Base-by-base conservation (phyloP, 768 basidiomycete species). In the Agrocybe pediades region DNA sequence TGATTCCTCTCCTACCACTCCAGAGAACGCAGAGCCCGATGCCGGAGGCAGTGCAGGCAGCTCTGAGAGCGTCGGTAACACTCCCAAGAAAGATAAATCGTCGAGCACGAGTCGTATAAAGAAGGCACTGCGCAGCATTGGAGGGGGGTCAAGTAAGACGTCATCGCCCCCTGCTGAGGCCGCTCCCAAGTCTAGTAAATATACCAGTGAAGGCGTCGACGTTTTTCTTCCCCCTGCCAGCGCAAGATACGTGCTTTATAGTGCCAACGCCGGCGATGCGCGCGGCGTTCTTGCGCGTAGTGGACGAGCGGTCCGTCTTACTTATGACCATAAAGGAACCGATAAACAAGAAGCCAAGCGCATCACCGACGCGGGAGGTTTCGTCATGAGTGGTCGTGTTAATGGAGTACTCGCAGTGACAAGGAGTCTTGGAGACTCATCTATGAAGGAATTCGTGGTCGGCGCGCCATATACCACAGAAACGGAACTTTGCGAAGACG, bases 381-480 rank as follows among this genome's bases (percentile, higher is more conserved):
- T 98, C 66, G 95, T 99, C 19, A 87, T 99, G 90, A 96, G 96
- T 65, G 97, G 96, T 58, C 85, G 97, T 11, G 97, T 99, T 27
- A 99, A 99, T 61, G 97, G 96, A 58, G 95, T 98, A 39, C 76
- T 99, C 50, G 95, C 95, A 6, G 97, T 99, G 24, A 99, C 97
- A 16, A 81, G 97, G 53, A 94, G 94, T 63, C 75, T 99, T 52
- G 97, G 97, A 27, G 97, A 99, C 66, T 90, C 94, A 1, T 90
- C 93, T 6, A 98, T 99, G 97, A 99, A 99, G 72, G 97, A 99
- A 64, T 99, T 95, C 68, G 97, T 99, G 9, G 97, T 98, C 44
- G 97, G 97, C 1, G 84, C 92, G 24, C 97, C 97, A 6, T 99
- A 96, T 71, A 99, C 97, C 17, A 98, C 97, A n/a, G 95, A 98